Base-by-base conservation (phyloP, 1,139 yeast species). In the Hyphopichia burtonii region DNA sequence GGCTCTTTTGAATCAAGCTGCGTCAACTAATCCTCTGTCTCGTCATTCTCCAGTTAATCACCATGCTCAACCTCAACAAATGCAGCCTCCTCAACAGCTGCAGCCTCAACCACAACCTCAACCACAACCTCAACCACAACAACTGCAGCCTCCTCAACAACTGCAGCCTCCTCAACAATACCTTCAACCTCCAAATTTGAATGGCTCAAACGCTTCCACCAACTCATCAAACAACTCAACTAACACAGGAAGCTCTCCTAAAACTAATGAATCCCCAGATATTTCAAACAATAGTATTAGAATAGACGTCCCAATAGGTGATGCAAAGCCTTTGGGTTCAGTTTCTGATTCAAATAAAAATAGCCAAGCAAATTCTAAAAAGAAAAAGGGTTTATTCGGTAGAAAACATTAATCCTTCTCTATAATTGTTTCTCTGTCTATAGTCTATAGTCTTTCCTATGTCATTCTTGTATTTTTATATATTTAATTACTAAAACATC, bases 251-350 rank as follows among this genome's bases (percentile, higher is more conserved):
- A 68, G 61, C 22, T 59, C 68, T 2, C 71, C 71, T 2, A 55
- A 52, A 31, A 66, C 70, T 1, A 32, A 49, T 28, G 41, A 45
- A 30, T 50, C 47, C 38, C 50, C 51, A 37, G 66, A 59, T 17
- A 41, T 48, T 3, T 14, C 33, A 8, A 11, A 11, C 10, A 20
- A 28, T 8, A 27, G 31, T 20, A 39, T 45, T 12, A 46, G 39
- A 37, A 43, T 45, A 37, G 50, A 45, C 39, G 54, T 56, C 17
- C 51, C 54, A 14, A 31, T 51, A 6, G 40, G 44, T 14, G 61
- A 56, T 3, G 61, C 65, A 7, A 68, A 67, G 43, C 76, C 76
- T 4, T 57, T 69, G 40, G 76, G 76, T 4, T 60, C 53, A 0
- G 55, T 65, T n/a, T 49, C 60, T 4, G 46, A 48, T 8, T 48